Conservation (phyloP, 164 flowering plant species). For the Umbilicus rupestris region DNA sequence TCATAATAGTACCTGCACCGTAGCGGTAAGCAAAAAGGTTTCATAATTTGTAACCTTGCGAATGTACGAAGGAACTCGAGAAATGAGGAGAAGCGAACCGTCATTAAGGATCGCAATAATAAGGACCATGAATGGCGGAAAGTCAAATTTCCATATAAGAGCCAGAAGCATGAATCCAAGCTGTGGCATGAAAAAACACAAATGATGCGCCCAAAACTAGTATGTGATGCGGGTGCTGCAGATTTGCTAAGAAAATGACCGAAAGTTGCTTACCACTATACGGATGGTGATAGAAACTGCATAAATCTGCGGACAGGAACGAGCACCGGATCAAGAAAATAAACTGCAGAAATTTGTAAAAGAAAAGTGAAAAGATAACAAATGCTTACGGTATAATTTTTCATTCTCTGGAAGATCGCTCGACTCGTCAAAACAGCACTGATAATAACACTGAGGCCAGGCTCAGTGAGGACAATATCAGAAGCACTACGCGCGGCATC, state of each 20-base stretch:
- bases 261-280: conserved; percentile 30
- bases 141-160: conserved; percentile 25
- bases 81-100: conserved; percentile 16
- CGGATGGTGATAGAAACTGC: conserved; percentile 50
- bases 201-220: background rate
- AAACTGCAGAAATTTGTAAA: background rate
- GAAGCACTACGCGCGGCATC: conserved; percentile 44
- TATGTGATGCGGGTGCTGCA: background rate
- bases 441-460: conserved; percentile 42
- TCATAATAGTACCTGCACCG: conserved; percentile 28
- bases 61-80: background rate
- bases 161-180: conserved; percentile 33
- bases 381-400: conserved; percentile 27
- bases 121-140: conserved; percentile 43
- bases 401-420: conserved; percentile 37
- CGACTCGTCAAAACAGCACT: conserved; percentile 44
- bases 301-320: conserved; percentile 21
- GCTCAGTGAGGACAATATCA: conserved; percentile 38
- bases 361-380: background rate
- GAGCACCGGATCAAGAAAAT: background rate
- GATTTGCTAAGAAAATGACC: background rate
- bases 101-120: conserved; percentile 42
- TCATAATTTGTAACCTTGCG: background rate
- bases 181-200: conserved; percentile 12
- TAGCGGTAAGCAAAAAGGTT: background rate